Base-by-base conservation (phyloP, 83 land plant species). In the Thuja plicata region DNA sequence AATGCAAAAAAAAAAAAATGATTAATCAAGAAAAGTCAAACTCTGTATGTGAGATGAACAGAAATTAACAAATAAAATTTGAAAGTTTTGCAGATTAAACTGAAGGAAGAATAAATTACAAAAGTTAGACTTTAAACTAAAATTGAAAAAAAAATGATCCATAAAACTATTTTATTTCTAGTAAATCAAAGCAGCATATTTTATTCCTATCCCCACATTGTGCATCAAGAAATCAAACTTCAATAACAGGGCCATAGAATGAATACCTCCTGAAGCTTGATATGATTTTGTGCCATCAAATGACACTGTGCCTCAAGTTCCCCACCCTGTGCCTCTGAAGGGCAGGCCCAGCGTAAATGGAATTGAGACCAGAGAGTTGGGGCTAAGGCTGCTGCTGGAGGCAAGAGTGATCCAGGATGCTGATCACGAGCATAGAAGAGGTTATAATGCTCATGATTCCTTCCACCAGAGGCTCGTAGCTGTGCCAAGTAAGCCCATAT, bases 351-450 rank as follows among this genome's bases (percentile, higher is more conserved):
- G 19, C 99, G 94, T 60, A 98, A 92, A 90, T 94, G 96, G 87
- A 95, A 98, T 76, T 97, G 98, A 41, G 99, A 99, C 99, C 99
- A 98, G 16, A 98, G 89, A 43, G 93, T 92, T 62, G 99, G 99
- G 76, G 99, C 96, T 62, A 97, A 89, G 85, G 99, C 95, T 78
- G 99, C 99, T 45, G 99, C 98, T 37, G 99, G 98, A 89, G 99
- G 99, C 89, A 97, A 90, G 2, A 98, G 86, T 37, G 95, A 91
- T 46, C 94, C 92, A 54, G 93, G 89, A 88, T 93, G 91, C 88
- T 91, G 91, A 21, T 76, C 62, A 76, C 92, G 91, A 92, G 92
- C 96, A 88, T 97, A 98, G 71, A 97, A 97, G 41, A 91, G 90
- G 87, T 98, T 98, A 87, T 90, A 94, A 71, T 98, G 99, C 30